phyloP scores from a whole-genome alignment of 495 filamentous ascomycete genomes.

The Neurospora tetrasperma region DNA sequence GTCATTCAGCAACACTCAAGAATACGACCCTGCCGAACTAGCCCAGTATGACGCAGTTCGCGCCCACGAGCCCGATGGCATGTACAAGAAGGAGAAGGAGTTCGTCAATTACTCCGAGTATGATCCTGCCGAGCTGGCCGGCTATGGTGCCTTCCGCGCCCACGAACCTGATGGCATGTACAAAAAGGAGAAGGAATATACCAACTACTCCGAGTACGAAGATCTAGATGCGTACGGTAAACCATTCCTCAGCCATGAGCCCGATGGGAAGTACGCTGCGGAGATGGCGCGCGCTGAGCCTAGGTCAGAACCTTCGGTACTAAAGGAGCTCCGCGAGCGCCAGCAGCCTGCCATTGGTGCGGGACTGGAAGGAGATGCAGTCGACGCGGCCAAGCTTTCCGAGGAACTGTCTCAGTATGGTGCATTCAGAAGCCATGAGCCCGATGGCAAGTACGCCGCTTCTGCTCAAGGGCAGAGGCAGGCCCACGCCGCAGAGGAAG shows the following conservation, averaged over 20 bases:
- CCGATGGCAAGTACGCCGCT: slow-evolving; percentile 12
- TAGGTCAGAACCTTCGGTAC: slow-evolving; percentile 19
- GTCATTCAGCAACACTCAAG: neutral
- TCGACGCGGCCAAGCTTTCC: neutral
- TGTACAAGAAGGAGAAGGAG: slow-evolving; percentile 1
- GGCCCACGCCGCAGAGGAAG: neutral
- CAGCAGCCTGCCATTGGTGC: neutral
- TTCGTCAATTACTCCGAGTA: neutral
- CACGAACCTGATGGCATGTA: slow-evolving; percentile 5
- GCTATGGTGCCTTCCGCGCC: slow-evolving; percentile 16
- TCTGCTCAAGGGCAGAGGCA: slow-evolving; percentile 2
- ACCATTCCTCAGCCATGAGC: slow-evolving; percentile 24
- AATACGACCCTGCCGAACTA: slow-evolving; percentile 1
- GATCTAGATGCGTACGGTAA: slow-evolving; percentile 19
- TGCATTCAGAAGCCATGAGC: slow-evolving; percentile 9
- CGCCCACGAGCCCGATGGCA: slow-evolving; percentile 12
- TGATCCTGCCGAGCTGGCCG: slow-evolving; percentile 6
- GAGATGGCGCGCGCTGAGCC: slow-evolving; percentile 8
- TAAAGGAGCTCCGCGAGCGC: slow-evolving; percentile 8
- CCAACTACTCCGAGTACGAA: slow-evolving; percentile 6
- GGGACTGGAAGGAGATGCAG: neutral
- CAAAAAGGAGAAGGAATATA: neutral
- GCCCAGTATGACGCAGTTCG: neutral
- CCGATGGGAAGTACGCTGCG: slow-evolving; percentile 19
- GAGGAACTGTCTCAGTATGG: slow-evolving; percentile 3